Conservation (phyloP, 2,329 filamentous ascomycete genomes). For the Aaosphaeria pasadenensis region DNA sequence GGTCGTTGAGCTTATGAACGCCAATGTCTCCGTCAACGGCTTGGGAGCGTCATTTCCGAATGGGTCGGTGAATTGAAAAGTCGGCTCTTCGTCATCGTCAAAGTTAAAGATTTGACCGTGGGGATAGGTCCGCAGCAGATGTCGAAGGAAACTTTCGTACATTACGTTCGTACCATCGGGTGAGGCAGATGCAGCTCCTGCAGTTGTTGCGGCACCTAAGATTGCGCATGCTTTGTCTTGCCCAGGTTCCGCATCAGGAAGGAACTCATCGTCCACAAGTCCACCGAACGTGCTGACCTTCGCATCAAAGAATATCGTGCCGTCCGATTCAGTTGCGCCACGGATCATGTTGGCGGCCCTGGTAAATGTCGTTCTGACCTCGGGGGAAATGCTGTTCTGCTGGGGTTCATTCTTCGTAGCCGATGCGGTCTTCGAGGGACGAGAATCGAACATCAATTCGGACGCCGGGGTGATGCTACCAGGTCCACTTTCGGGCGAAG, state of each 20-base stretch:
- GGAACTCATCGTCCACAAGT: constrained; percentile 34
- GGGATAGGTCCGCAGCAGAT: constrained; percentile 31
- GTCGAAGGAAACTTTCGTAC: constrained; percentile 29
- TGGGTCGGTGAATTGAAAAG: constrained; percentile 4
- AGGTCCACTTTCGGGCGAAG: constrained; percentile 15
- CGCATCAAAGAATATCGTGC: constrained; percentile 37
- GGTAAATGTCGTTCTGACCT: constrained; percentile 31
- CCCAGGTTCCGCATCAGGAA: constrained; percentile 16
- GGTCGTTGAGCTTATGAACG: constrained; percentile 11
- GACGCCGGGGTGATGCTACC: constrained; percentile 18
- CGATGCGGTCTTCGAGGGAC: constrained; percentile 17
- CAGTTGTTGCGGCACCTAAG: constrained; percentile 22
- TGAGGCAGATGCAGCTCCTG: constrained; percentile 6
- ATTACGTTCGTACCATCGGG: constrained; percentile 19
- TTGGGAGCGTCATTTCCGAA: constrained; percentile 15
- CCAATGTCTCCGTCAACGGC: constrained; percentile 5
- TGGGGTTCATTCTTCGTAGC: constrained; percentile 18
- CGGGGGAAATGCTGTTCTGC: constrained; percentile 21
- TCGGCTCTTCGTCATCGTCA: constrained; percentile 19
- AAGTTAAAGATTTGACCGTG: constrained; percentile 40
- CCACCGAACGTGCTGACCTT: constrained; percentile 37
- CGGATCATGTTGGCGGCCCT: constrained; percentile 39
- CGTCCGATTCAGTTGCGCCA: constrained; percentile 35
- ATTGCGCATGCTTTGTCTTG: constrained; percentile 33
- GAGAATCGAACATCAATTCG: constrained; percentile 4